Base-by-base conservation (phyloP, 495 filamentous ascomycete genomes). In the Aspergillus egyptiacus region DNA sequence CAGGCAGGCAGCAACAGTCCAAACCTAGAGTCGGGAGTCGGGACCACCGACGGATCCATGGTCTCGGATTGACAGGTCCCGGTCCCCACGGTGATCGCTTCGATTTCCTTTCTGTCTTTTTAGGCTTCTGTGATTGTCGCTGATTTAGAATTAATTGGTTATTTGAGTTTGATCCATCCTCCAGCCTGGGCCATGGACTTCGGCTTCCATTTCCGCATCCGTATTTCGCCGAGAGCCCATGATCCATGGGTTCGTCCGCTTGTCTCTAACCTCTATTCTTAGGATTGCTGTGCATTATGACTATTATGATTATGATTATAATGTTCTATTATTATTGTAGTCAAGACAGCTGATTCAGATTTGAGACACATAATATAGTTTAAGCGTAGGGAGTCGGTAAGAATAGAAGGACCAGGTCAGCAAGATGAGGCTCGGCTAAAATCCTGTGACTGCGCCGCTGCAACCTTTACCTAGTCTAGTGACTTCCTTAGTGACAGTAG, bases 311-410 rank as follows among this genome's bases (percentile, higher is more conserved):
- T 2, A 5, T n/a, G n/a, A n/a, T n/a, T n/a, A n/a, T n/a, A n/a
- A n/a, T n/a, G n/a, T n/a, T n/a, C n/a, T n/a, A 37, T 17, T 37
- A 2, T 17, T 17, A 6, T 3, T 2, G 3, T n/a, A 36, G 14
- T 36, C 33, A 17, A 40, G 8, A 27, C 6, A 40, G 13, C 25
- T 40, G 37, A 40, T 40, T 40, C 37, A 40, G 37, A 40, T 40
- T 22, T 37, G 35, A 20, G 17, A 6, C 35, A 11, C 17, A 36
- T 15, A 15, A 7, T 5, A 34, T 32, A n/a, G 2, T 32, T 32
- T n/a, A n/a, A n/a, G n/a, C n/a, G n/a, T n/a, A n/a, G n/a, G n/a
- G n/a, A n/a, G n/a, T n/a, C n/a, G n/a, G n/a, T n/a, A n/a, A n/a
- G n/a, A n/a, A n/a, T n/a, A n/a, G n/a, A n/a, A n/a, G n/a, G n/a